These are phyloP conservation scores for Saccharomycopsis vini DNA, from an alignment of 805 yeast genomes.

Conservation along the genomic window DNA sequence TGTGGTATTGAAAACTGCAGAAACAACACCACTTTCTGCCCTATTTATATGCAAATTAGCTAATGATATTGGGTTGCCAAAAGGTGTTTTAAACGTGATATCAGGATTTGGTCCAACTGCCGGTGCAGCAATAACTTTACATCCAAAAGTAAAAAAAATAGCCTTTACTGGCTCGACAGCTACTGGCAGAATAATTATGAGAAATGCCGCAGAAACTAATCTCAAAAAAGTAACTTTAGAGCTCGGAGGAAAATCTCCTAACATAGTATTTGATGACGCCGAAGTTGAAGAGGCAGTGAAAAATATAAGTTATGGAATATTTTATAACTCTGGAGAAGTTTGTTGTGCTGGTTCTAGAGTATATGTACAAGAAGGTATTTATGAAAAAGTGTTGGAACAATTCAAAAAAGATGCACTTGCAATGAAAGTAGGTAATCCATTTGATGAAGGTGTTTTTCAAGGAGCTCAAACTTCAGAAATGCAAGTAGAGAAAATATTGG, in stretches of 20 bases:
- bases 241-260: constrained; percentile 95
- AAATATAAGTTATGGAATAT: constrained; percentile 72
- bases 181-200: constrained; percentile 79
- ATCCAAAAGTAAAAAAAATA: constrained; percentile 76
- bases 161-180: constrained; percentile 96
- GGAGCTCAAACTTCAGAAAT: constrained; percentile 86
- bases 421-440: constrained; percentile 74
- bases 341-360: constrained; percentile 93
- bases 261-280: constrained; percentile 80
- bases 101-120: constrained; percentile 82
- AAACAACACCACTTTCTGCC: constrained; percentile 86
- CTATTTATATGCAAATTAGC: constrained; percentile 60
- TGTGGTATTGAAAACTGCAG: constrained; percentile 83
- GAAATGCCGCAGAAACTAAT: constrained; percentile 69
- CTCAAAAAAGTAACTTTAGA: constrained; percentile 89
- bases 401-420: constrained; percentile 45
- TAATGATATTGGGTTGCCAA: constrained; percentile 80
- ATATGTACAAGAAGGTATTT: constrained; percentile 76
- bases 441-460: constrained; percentile 67
- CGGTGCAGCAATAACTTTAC: constrained; percentile 73
- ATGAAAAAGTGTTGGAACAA: constrained; percentile 63
- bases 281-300: constrained; percentile 68
- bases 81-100: constrained; percentile 81
- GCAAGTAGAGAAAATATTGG: constrained; percentile 72
- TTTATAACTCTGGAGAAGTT: constrained; percentile 91